Evolutionary conservation across 345 rosid species (phyloP).

Genomic region (Pelargonium nanum): DNA sequence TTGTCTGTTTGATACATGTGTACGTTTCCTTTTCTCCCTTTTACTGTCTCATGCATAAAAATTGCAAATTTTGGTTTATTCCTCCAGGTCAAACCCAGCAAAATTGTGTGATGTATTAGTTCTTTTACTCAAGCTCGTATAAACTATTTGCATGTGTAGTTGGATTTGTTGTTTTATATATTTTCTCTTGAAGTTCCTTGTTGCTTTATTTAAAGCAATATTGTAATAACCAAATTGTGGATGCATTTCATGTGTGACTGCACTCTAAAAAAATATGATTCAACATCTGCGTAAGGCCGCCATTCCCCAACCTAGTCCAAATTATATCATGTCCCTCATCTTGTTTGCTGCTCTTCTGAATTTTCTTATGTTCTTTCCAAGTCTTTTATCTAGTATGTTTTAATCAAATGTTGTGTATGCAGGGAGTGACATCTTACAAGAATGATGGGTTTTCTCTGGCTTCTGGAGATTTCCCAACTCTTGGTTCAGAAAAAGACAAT

Average conservation of each 20-base stretch:
- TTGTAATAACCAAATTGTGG: not conserved
- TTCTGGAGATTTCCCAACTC: constrained; percentile 92
- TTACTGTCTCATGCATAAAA: too few species aligned
- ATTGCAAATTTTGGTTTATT: not conserved
- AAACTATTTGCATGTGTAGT: not conserved
- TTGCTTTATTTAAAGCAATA: not conserved
- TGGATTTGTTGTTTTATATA: not conserved
- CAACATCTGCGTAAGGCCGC: not conserved
- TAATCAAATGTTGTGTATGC: constrained; percentile 75
- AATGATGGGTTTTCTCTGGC: constrained; percentile 73
- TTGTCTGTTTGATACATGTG: not conserved
- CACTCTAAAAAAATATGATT: not conserved
- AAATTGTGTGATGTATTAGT: not conserved
- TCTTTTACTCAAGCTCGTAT: not conserved
- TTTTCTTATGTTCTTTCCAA: constrained; percentile 16
- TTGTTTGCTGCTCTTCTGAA: not conserved
- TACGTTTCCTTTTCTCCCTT: not conserved
- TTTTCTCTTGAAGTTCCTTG: not conserved
- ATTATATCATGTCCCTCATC: not conserved
- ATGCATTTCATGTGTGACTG: not conserved
- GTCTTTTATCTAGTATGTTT: constrained; percentile 60
- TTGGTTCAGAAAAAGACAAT: constrained; percentile 72
- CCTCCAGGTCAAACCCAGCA: not conserved
- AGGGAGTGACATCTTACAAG: constrained; percentile 49
- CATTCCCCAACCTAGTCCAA: not conserved